Percentiles rank a stretch among this genome's conserved stretches.
Evolutionary conservation across 768 basidiomycete species (phyloP).

Genomic region (Pisolithus albus): DNA sequence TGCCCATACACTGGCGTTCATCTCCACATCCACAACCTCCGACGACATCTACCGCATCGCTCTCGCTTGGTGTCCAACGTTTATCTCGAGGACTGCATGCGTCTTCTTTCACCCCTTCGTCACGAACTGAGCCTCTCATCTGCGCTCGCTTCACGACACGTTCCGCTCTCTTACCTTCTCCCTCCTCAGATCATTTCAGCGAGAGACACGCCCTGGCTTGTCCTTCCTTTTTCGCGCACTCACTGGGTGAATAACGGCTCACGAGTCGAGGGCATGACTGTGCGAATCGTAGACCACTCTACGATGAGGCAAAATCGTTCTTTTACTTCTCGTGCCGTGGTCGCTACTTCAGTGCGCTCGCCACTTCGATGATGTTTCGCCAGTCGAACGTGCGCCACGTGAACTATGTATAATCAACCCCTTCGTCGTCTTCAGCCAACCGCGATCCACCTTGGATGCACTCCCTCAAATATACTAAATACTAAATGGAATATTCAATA

Average conservation of each 20-base stretch:
- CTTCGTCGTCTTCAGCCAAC: too few species aligned
- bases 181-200: conserved; percentile 9
- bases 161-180: not conserved
- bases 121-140: conserved; percentile 39
- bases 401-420: too few species aligned
- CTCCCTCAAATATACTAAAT: too few species aligned
- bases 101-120: not conserved
- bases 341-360: conserved; percentile 13
- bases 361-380: conserved; percentile 26
- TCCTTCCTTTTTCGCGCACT: conserved; percentile 9
- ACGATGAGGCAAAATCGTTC: not conserved
- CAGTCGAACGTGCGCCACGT: conserved; percentile 35
- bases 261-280: not conserved
- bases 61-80: conserved; percentile 17
- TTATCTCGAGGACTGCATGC: not conserved
- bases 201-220: conserved; percentile 19
- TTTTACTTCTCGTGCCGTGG: not conserved
- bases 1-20: conserved; percentile 67
- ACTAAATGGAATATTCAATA: too few species aligned
- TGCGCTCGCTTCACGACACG: conserved; percentile 31
- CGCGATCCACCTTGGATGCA: too few species aligned
- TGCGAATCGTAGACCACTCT: not conserved
- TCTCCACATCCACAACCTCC: conserved; percentile 22
- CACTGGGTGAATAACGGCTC: conserved; percentile 31
- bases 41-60: conserved; percentile 13